phyloP scores from a whole-genome alignment of 164 flowering plant species.

The Tetracentron sinense region DNA sequence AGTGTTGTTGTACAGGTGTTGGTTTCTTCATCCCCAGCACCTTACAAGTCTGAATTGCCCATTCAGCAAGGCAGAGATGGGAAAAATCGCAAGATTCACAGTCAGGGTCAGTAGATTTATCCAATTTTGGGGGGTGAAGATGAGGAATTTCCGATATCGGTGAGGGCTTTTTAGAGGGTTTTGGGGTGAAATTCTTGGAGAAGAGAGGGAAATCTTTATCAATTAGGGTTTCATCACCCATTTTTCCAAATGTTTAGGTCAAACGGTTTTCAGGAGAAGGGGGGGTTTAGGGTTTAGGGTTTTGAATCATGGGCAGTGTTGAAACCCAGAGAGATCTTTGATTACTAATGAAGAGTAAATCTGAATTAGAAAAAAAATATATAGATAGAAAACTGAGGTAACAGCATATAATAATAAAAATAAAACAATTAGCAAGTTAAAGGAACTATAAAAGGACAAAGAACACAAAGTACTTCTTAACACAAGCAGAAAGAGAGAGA shows the following conservation, averaged over 20 bases:
- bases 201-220: conserved; percentile 33
- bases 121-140: conserved; percentile 8
- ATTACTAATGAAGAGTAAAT: too few relatives aligned
- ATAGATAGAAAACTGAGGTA: too few relatives aligned
- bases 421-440: too few relatives aligned
- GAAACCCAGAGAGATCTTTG: too few relatives aligned
- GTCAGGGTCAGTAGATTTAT: conserved; percentile 10
- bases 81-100: conserved; percentile 32
- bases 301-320: too few relatives aligned
- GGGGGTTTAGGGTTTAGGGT: background rate
- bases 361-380: too few relatives aligned
- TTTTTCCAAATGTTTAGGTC: background rate
- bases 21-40: conserved; percentile 70
- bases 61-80: conserved; percentile 62
- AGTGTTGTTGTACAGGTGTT: conserved; percentile 74
- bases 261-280: background rate
- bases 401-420: too few relatives aligned
- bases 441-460: too few relatives aligned
- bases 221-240: conserved; percentile 22
- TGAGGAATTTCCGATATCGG: conserved; percentile 1
- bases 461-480: too few relatives aligned
- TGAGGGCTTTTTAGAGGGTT: conserved; percentile 6
- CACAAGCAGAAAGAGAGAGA: too few relatives aligned
- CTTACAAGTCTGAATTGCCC: conserved; percentile 64
- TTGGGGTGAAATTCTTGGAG: conserved; percentile 20